Conservation (phyloP, 2,329 filamentous ascomycete species). For the Niveomyces coronatus region DNA sequence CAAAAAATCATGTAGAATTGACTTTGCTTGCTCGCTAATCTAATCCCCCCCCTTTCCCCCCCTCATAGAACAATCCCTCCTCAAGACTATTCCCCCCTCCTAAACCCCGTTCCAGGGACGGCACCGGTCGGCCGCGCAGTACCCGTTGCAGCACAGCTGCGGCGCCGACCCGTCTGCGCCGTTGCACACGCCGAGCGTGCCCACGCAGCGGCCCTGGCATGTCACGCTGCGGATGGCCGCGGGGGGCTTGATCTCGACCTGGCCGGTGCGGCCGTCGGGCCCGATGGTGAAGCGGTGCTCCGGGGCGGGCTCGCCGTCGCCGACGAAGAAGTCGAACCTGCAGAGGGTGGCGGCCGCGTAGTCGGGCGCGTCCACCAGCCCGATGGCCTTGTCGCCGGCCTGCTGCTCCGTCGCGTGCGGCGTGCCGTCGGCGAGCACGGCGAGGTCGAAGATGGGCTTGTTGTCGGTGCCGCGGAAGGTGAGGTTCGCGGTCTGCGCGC, state of each 20-base stretch:
- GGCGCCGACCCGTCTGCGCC: conserved; percentile 22
- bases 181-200: conserved; percentile 28
- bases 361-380: conserved; percentile 31
- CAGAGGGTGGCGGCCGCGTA: conserved; percentile 33
- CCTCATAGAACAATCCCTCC: background rate
- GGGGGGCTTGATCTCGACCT: conserved; percentile 34
- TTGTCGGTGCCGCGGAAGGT: conserved; percentile 33
- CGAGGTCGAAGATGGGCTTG: conserved; percentile 25
- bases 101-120: conserved; percentile 23
- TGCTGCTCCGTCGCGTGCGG: conserved; percentile 29
- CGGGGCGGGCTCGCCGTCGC: conserved; percentile 15
- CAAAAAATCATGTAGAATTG: too few relatives aligned
- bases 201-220: conserved; percentile 33
- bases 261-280: conserved; percentile 22
- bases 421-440: conserved; percentile 31
- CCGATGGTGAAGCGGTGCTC: conserved; percentile 18
- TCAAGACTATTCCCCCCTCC: background rate
- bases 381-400: conserved; percentile 27
- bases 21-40: too few relatives aligned
- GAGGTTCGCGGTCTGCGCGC: conserved; percentile 29
- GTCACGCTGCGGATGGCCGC: conserved; percentile 31
- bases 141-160: conserved; percentile 33
- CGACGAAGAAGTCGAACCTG: conserved; percentile 23
- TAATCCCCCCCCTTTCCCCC: background rate
- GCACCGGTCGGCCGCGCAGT: conserved; percentile 31